Evolutionary conservation across 345 rosid genomes (phyloP), one percentile per base, ranked within the genome.

Genomic region (Lepidium aucheri): DNA sequence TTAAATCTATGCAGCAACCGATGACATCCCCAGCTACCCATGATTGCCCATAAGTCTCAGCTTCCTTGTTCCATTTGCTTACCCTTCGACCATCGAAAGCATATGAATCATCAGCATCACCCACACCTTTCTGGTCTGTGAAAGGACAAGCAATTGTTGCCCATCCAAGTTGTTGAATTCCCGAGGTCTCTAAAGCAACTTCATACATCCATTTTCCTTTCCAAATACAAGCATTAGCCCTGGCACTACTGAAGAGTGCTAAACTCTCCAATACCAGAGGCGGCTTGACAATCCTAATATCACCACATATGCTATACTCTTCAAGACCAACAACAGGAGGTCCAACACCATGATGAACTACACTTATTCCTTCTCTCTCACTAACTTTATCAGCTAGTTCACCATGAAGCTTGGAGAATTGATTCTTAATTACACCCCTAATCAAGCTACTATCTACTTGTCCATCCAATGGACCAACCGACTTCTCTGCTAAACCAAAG

Each of bases 121-220:
- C 99, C 11, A 94, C 99, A 60, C 98, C 98, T 59, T 87, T 82
- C 78, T 80, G 95, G 41, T 94, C 95, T 33, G 92, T 90, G 70
- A 94, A 94, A 24, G 92, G 96, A 65, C 97, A 94, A 41, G 90
- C 77, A 50, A 81, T 78, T 20, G 96, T 90, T 13, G 97, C 97
- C 99, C 99, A 94, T 28, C 99, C 99, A 63, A 94, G 88, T 72
- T 86, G 95, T 41, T 86, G 99, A 47, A 90, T 79, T 40, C 97
- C 97, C n/a, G 90, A 85, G 71, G 97, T 90, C 79, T 90, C 99
- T 44, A 94, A 82, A 47, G 81, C 70, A 28, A 86, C 96, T 84
- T 93, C 98, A 74, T 90, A 93, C 98, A 93, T 90, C 97, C 98
- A 93, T 79, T 85, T 93, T 12, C 98, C 92, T 78, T 81, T 85